These are phyloP conservation scores for Chlorella sp. DNA, from an alignment of 139 green algal species.

Conservation along the genomic window DNA sequence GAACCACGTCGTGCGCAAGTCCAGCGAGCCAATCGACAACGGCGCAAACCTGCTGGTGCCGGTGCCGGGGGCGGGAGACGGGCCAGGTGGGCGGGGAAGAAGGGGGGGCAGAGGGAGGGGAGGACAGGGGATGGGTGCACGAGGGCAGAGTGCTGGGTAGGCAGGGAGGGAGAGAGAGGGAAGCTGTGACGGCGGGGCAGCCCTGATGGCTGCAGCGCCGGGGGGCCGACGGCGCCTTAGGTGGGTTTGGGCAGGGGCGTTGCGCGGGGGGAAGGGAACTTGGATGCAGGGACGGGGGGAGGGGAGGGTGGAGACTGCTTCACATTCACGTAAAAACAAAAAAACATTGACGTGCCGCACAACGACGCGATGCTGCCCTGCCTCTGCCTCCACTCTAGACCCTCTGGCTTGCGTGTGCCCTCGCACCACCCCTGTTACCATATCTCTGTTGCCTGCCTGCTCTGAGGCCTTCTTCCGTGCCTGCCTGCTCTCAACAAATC, in stretches of 20 bases:
- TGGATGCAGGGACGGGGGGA: not conserved
- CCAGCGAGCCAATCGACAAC: conserved; percentile 92
- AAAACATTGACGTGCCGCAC: too few relatives aligned
- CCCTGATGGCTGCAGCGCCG: conserved; percentile 95
- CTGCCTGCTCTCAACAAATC: too few relatives aligned
- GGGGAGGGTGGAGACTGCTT: not conserved
- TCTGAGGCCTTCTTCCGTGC: too few relatives aligned
- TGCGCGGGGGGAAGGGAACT: not conserved
- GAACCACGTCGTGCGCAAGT: conserved; percentile 97
- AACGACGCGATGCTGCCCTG: too few relatives aligned
- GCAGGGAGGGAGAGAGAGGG: not conserved
- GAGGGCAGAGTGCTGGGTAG: not conserved
- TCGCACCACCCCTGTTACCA: too few relatives aligned
- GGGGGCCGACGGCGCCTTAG: conserved; percentile 81
- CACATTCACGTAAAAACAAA: too few relatives aligned
- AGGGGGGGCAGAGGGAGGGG: too few relatives aligned
- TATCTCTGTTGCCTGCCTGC: not conserved
- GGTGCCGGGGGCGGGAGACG: conserved; percentile 92
- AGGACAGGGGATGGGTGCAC: not conserved
- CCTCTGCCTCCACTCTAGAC: too few relatives aligned
- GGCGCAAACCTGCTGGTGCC: conserved; percentile 96
- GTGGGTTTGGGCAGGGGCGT: not conserved
- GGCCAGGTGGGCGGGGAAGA: conserved; percentile 39
- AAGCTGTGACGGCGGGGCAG: conserved; percentile 90
- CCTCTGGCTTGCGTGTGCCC: too few relatives aligned